Evolutionary conservation across 148 eudicot genomes (phyloP).

Genomic region (Mesembryanthemum crystallinum): DNA sequence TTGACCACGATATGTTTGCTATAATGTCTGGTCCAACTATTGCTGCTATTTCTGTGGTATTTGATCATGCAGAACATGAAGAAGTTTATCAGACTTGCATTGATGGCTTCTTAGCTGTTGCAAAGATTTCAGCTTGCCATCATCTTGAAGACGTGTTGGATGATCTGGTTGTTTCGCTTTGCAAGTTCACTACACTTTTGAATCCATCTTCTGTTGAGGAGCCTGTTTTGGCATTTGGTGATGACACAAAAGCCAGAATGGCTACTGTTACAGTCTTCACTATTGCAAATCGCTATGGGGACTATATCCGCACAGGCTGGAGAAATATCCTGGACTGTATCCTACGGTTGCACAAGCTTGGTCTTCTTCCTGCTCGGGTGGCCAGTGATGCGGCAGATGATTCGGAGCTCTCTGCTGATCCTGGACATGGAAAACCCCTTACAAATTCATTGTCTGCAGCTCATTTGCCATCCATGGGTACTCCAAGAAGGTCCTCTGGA

Average conservation of each 20-base stretch:
- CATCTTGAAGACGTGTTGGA: slow-evolving; percentile 74
- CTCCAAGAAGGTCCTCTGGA: slow-evolving; percentile 79
- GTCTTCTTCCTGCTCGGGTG: slow-evolving; percentile 89
- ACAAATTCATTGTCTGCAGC: slow-evolving; percentile 52
- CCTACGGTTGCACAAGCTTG: slow-evolving; percentile 71
- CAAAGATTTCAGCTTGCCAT: slow-evolving; percentile 78
- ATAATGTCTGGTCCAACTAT: slow-evolving; percentile 89
- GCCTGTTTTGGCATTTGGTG: slow-evolving; percentile 74
- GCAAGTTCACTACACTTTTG: slow-evolving; percentile 80
- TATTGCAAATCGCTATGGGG: slow-evolving; percentile 84
- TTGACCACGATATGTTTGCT: slow-evolving; percentile 88
- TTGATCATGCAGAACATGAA: slow-evolving; percentile 85
- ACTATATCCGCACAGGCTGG: slow-evolving; percentile 82
- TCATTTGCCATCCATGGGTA: slow-evolving; percentile 52
- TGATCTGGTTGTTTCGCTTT: slow-evolving; percentile 88
- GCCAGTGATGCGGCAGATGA: slow-evolving; percentile 84
- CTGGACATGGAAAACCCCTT: slow-evolving; percentile 46
- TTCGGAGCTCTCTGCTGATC: slow-evolving; percentile 50
- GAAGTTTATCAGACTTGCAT: slow-evolving; percentile 82
- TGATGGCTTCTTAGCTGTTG: slow-evolving; percentile 84
- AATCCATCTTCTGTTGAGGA: slow-evolving; percentile 72
- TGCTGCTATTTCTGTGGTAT: slow-evolving; percentile 92
- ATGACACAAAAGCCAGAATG: slow-evolving; percentile 80
- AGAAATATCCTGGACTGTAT: slow-evolving; percentile 83
- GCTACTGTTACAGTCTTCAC: slow-evolving; percentile 84